Evolutionary conservation across 2,329 filamentous ascomycete species (phyloP), one percentile per base, ranked within the genome.

Genomic region (Ophiostoma pallidulum): DNA sequence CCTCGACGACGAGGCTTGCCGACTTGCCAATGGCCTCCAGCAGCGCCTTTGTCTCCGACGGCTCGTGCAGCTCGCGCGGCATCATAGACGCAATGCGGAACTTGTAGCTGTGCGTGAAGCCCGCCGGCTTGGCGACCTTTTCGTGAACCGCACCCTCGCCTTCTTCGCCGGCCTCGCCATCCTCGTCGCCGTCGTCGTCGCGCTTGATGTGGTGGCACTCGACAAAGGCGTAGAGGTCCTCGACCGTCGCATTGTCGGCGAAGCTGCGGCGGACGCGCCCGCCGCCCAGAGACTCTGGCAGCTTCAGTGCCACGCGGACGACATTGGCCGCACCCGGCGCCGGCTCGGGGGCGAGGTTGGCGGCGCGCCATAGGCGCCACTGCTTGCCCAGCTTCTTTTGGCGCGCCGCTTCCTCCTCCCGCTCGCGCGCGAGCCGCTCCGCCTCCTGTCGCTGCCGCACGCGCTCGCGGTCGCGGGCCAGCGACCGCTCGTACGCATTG

Each of bases 191-290:
- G 31, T 55, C 54, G 26, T 56, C 59, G 41, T 54, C 55, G 31
- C 74, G 64, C 3, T 89, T 57, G 6, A 84, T 57, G 45, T 87
- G 81, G 61, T 89, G 83, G 66, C 91, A 97, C 61, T 98, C 92
- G 3, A 97, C 89, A 66, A 94, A 96, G 0, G 91, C 92, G 64
- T 97, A 97, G 6, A 98, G 68, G 59, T 96, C 89, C 61, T 97
- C 91, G 32, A 97, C 70, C 2, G 76, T 73, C 0, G 85, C 78
- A n/a, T 78, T 71, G 1, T 74, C 70, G 0, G 71, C 64, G 62
- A 98, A 97, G 19, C 43, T 45, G 42, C 77, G 78, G 36, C 91
- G 77, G 48, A 94, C 77, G 2, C 95, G 77, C 36, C 90, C 75
- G 41, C 87, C 84, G 4, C 77, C 82, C 0, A 65, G 66, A 26